Evolutionary conservation across 116 monocot genomes (phyloP).

Genomic region (Iris pallida): DNA sequence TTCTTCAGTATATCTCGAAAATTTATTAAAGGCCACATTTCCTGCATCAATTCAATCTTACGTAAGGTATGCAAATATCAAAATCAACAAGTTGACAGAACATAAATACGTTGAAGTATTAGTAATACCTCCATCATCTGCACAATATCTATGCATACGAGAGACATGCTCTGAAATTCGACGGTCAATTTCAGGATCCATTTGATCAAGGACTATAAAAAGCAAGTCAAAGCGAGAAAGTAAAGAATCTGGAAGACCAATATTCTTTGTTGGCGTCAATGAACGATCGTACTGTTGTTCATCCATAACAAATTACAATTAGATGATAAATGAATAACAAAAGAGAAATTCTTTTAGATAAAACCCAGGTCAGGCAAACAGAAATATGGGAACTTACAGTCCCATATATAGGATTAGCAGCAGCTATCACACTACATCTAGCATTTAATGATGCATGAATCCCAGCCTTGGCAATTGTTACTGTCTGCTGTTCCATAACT

Average conservation of each 20-base stretch:
- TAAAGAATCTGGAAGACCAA: conserved; percentile 96
- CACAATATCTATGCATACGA: conserved; percentile 93
- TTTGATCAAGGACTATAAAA: conserved; percentile 99
- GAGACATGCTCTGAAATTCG: conserved; percentile 89
- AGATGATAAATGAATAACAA: not conserved
- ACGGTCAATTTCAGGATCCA: conserved; percentile 94
- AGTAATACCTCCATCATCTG: conserved; percentile 58
- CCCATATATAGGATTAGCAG: conserved; percentile 99
- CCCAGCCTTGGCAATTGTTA: conserved; percentile 97
- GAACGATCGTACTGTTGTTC: conserved; percentile 87
- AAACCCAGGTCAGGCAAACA: not conserved
- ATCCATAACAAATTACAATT: conserved; percentile 4
- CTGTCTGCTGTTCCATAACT: conserved; percentile 99
- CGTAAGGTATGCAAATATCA: not conserved
- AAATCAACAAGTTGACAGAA: not conserved
- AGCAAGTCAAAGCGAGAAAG: conserved; percentile 97
- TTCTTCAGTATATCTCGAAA: conserved; percentile 66
- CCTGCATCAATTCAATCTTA: conserved; percentile 22
- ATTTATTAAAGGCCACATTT: conserved; percentile 25
- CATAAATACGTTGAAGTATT: not conserved
- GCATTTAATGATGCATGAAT: conserved; percentile 99
- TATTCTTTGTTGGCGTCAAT: conserved; percentile 93
- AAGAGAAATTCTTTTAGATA: too few relatives aligned
- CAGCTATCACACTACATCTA: conserved; percentile 95
- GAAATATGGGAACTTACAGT: conserved; percentile 48